These are phyloP conservation scores for Thielaviopsis ethacetica DNA, from an alignment of 2,329 filamentous ascomycete species.

Conservation along the genomic window DNA sequence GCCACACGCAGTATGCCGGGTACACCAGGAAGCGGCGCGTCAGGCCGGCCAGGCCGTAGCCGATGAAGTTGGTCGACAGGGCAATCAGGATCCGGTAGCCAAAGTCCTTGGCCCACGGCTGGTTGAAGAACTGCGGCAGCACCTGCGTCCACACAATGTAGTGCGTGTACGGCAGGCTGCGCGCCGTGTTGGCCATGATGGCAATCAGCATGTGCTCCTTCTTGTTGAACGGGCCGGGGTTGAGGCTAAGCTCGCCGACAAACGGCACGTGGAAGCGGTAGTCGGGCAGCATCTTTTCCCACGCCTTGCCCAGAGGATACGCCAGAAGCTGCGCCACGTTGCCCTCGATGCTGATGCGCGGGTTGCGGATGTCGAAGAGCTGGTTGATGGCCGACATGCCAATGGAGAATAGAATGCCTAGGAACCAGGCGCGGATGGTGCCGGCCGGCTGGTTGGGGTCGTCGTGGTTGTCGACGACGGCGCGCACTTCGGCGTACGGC, in stretches of 20 bases:
- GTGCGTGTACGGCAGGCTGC: slow-evolving; percentile 30
- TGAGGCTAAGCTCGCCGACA: slow-evolving; percentile 19
- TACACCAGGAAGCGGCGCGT: slow-evolving; percentile 34
- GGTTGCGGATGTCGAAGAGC: slow-evolving; percentile 38
- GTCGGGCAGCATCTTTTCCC: slow-evolving; percentile 29
- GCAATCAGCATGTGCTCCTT: slow-evolving; percentile 42
- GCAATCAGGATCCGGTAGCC: slow-evolving; percentile 33
- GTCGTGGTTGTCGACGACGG: slow-evolving; percentile 38
- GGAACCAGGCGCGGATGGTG: slow-evolving; percentile 35
- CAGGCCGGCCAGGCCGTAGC: slow-evolving; percentile 37
- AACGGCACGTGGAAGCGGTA: slow-evolving; percentile 26
- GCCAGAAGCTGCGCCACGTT: slow-evolving; percentile 39
- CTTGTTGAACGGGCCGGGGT: slow-evolving; percentile 34
- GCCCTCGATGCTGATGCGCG: slow-evolving; percentile 30
- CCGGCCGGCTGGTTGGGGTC: slow-evolving; percentile 30
- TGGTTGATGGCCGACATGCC: slow-evolving; percentile 33
- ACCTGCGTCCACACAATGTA: slow-evolving; percentile 34
- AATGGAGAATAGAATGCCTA: slow-evolving; percentile 31
- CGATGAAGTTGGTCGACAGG: slow-evolving; percentile 36
- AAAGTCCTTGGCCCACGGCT: slow-evolving; percentile 29
- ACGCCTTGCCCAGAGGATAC: slow-evolving; percentile 30
- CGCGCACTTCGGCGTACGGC: slow-evolving; percentile 38
- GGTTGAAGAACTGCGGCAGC: slow-evolving; percentile 33
- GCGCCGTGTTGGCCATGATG: slow-evolving; percentile 37
- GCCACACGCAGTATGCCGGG: slow-evolving; percentile 37